Percentiles rank a stretch among this genome's conserved stretches.
phyloP scores from a whole-genome alignment of 2,329 filamentous ascomycete species.

The Graphium sp. region DNA sequence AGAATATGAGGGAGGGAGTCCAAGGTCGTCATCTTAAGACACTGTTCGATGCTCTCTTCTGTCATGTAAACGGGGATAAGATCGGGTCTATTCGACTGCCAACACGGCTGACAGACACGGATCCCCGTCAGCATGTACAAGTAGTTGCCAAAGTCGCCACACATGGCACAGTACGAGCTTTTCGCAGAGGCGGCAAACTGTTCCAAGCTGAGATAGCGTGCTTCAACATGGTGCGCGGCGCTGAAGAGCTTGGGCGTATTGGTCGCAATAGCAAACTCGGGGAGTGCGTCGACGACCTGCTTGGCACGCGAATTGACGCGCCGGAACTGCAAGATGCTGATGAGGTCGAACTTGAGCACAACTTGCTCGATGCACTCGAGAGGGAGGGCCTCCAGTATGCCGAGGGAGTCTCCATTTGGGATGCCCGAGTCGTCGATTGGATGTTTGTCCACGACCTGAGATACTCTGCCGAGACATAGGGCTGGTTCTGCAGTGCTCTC shows the following conservation, averaged over 20 bases:
- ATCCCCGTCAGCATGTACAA: conserved; percentile 19
- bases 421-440: conserved; percentile 1
- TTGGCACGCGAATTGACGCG: conserved; percentile 16
- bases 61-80: too few species aligned
- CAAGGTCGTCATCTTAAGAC: too few species aligned
- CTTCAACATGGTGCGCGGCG: conserved; percentile 15
- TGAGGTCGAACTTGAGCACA: conserved; percentile 14
- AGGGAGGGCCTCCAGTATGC: conserved; percentile 12
- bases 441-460: too few species aligned
- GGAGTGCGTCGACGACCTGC: conserved; percentile 16
- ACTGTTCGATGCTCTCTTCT: too few species aligned
- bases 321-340: conserved; percentile 15
- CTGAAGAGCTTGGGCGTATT: conserved; percentile 14
- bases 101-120: conserved; percentile 21
- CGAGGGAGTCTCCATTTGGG: conserved; percentile 5
- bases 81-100: too few species aligned
- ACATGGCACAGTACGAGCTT: conserved; percentile 14
- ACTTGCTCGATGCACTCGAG: conserved; percentile 11
- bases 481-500: too few species aligned
- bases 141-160: conserved; percentile 17
- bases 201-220: conserved; percentile 13
- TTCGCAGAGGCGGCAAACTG: too few species aligned
- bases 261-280: conserved; percentile 14
- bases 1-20: too few species aligned
- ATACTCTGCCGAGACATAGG: too few species aligned